Percentiles rank a stretch among this genome's conserved stretches.
Conservation (phyloP, 2,329 filamentous ascomycete genomes). For the Capronia americana region DNA sequence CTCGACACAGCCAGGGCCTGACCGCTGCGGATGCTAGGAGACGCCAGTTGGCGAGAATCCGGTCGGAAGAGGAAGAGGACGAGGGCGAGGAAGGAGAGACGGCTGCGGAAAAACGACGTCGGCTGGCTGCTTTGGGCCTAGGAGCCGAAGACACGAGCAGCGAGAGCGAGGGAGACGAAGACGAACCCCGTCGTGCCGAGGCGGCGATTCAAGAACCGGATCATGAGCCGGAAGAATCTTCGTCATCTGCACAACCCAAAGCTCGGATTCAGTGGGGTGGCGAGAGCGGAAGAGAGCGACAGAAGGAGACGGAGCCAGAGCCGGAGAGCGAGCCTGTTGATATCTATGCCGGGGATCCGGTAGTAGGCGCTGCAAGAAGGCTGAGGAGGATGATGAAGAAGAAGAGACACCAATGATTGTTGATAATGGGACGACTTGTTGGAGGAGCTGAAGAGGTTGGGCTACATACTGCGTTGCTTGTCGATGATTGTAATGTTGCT, state of each 20-base stretch:
- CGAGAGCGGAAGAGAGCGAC: slow-evolving; percentile 46
- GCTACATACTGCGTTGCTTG: not conserved
- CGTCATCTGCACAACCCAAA: slow-evolving; percentile 41
- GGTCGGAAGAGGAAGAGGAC: slow-evolving; percentile 35
- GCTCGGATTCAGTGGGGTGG: slow-evolving; percentile 50
- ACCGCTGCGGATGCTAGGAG: slow-evolving; percentile 49
- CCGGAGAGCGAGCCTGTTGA: slow-evolving; percentile 21
- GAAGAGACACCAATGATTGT: slow-evolving; percentile 8
- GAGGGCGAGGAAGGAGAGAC: slow-evolving; percentile 51
- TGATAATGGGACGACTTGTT: not conserved
- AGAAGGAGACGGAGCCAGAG: not conserved
- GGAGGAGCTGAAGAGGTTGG: not conserved
- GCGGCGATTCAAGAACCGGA: slow-evolving; percentile 36
- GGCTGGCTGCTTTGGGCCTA: slow-evolving; percentile 52
- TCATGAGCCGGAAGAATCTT: slow-evolving; percentile 12
- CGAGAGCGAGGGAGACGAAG: slow-evolving; percentile 41
- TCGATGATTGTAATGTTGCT: not conserved
- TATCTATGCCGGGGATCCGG: slow-evolving; percentile 34
- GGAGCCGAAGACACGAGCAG: slow-evolving; percentile 40
- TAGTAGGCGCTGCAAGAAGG: slow-evolving; percentile 33
- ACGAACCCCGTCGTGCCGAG: slow-evolving; percentile 32
- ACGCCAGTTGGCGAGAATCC: slow-evolving; percentile 44
- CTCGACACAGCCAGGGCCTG: slow-evolving; percentile 44
- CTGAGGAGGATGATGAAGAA: slow-evolving; percentile 35
- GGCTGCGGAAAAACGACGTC: slow-evolving; percentile 54